Evolutionary conservation across 2,329 filamentous ascomycete species (phyloP).

Genomic region (Cercospora sesami): DNA sequence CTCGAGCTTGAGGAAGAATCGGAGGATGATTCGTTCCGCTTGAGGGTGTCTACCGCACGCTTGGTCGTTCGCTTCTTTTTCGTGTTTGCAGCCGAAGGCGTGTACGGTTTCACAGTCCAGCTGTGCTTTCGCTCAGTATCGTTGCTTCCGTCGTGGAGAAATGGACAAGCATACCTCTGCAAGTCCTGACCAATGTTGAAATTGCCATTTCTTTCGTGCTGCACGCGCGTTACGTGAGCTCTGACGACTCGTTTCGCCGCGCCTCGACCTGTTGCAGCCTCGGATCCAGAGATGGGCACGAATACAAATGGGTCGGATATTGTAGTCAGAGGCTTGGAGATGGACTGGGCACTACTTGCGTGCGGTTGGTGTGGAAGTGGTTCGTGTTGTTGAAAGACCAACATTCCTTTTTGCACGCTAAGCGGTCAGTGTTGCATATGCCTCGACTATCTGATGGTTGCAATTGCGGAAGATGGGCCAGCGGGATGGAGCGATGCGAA

Average conservation of each 20-base stretch:
- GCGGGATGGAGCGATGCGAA: not conserved
- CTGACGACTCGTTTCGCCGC: constrained; percentile 3
- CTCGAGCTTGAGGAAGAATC: not conserved
- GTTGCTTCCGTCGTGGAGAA: not conserved
- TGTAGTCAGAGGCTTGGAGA: not conserved
- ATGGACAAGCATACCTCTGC: not conserved
- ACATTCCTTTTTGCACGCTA: not conserved
- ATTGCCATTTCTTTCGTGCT: constrained; percentile 8
- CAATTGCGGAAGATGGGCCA: not conserved
- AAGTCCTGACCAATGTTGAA: constrained; percentile 12
- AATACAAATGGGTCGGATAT: constrained; percentile 6
- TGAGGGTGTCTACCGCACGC: not conserved
- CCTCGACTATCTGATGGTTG: not conserved
- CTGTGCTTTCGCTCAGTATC: not conserved
- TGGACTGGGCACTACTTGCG: not conserved
- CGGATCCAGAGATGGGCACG: constrained; percentile 1
- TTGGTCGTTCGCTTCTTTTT: not conserved
- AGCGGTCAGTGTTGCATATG: not conserved
- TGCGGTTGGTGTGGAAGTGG: not conserved
- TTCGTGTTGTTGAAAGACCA: not conserved
- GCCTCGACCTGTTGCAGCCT: constrained; percentile 4
- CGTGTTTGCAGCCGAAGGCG: not conserved
- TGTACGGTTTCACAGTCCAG: constrained; percentile 7
- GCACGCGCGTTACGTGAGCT: constrained; percentile 8
- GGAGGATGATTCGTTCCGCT: not conserved